These are phyloP conservation scores for Alnus rubra DNA, from an alignment of 306 rosid genomes.

Conservation along the genomic window DNA sequence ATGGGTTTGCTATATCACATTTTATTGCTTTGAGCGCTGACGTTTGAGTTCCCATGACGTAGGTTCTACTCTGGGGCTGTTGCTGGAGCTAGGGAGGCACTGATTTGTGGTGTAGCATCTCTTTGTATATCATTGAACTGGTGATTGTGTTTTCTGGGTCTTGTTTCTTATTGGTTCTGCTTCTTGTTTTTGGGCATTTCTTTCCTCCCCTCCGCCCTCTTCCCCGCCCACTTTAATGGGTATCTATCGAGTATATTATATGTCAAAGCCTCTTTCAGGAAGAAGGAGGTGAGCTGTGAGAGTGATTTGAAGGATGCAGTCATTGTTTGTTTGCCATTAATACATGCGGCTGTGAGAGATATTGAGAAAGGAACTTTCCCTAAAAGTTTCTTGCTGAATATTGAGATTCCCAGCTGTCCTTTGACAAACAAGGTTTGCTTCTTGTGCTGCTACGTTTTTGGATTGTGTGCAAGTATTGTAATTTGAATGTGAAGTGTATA, in stretches of 20 bases:
- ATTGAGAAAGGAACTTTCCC: constrained; percentile 50
- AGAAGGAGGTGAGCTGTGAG: constrained; percentile 44
- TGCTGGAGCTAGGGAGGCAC: constrained; percentile 64
- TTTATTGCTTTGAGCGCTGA: background rate
- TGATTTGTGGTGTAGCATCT: constrained; percentile 54
- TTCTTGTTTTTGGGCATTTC: background rate
- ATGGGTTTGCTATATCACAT: background rate
- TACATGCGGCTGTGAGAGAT: constrained; percentile 41
- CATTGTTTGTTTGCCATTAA: constrained; percentile 41
- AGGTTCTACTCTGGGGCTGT: constrained; percentile 58
- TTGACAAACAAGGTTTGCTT: constrained; percentile 48
- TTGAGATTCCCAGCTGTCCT: constrained; percentile 54
- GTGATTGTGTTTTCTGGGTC: constrained; percentile 29
- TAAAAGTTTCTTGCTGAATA: constrained; percentile 47
- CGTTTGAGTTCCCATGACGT: background rate
- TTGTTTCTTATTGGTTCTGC: background rate
- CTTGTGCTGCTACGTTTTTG: constrained; percentile 6
- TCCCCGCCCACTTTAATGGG: background rate
- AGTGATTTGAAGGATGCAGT: constrained; percentile 48
- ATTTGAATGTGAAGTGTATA: background rate
- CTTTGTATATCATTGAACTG: constrained; percentile 52
- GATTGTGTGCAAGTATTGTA: background rate
- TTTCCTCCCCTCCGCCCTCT: too few species aligned
- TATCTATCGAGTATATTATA: background rate
- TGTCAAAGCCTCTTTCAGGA: constrained; percentile 29